Conservation (phyloP, 2,329 filamentous ascomycete species). For the Fusarium oligoseptatum region DNA sequence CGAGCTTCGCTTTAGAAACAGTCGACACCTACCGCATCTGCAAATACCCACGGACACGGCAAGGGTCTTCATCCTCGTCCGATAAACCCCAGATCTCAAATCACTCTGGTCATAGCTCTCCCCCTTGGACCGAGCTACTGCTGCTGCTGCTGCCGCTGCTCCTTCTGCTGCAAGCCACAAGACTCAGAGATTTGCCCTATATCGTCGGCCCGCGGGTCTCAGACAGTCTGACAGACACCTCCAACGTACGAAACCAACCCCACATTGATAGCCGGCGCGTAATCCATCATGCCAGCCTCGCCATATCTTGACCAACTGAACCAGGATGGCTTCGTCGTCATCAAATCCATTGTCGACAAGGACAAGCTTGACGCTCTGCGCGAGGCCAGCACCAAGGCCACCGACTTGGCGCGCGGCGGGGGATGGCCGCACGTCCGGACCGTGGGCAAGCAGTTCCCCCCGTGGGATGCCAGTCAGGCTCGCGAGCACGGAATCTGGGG, state of each 20-base stretch:
- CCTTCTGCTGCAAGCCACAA: slow-evolving; percentile 8
- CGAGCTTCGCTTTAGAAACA: slow-evolving; percentile 1
- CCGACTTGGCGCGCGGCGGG: slow-evolving; percentile 74
- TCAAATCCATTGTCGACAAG: slow-evolving; percentile 73
- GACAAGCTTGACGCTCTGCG: slow-evolving; percentile 71
- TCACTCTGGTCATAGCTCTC: slow-evolving; percentile 7
- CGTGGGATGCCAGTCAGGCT: slow-evolving; percentile 75
- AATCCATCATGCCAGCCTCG: slow-evolving; percentile 32
- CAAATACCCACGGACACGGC: slow-evolving; percentile 12
- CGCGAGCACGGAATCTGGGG: slow-evolving; percentile 83
- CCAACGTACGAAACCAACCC: slow-evolving; percentile 7
- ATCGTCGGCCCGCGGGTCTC: slow-evolving; percentile 21
- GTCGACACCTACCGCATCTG: slow-evolving; percentile 15
- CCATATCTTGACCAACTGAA: slow-evolving; percentile 65
- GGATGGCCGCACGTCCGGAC: slow-evolving; percentile 86
- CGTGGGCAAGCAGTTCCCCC: slow-evolving; percentile 90
- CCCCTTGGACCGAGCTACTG: slow-evolving; percentile 28
- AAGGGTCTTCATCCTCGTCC: slow-evolving; percentile 10
- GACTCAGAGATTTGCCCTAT: slow-evolving; percentile 25
- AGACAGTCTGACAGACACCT: not conserved
- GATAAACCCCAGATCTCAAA: slow-evolving; percentile 30
- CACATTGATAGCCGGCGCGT: slow-evolving; percentile 19
- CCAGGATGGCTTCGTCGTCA: slow-evolving; percentile 80
- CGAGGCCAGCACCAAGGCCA: slow-evolving; percentile 68
- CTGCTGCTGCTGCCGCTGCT: not conserved